phyloP scores from a whole-genome alignment of 2,329 filamentous ascomycete genomes.

The Pezicula carpinea region DNA sequence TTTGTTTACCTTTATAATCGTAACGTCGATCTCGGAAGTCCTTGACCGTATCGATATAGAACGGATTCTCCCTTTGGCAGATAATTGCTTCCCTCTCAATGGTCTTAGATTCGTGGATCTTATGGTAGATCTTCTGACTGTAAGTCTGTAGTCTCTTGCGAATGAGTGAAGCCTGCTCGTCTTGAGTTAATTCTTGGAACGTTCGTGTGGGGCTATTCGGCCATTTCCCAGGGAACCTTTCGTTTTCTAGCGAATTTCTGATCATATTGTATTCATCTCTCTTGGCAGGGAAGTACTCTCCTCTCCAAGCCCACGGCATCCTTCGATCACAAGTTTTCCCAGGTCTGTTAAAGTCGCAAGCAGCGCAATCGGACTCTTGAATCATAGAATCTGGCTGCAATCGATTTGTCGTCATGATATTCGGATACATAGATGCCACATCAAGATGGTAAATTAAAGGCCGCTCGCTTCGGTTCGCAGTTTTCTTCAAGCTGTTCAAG shows the following conservation, averaged over 20 bases:
- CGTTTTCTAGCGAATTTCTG: slow-evolving; percentile 82
- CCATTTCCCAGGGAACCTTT: slow-evolving; percentile 78
- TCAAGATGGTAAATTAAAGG: slow-evolving; percentile 97
- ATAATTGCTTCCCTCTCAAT: slow-evolving; percentile 96
- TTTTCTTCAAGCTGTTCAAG: slow-evolving; percentile 69
- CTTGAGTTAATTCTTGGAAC: slow-evolving; percentile 75
- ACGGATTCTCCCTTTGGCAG: slow-evolving; percentile 95
- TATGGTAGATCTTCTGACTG: slow-evolving; percentile 99
- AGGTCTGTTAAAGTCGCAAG: slow-evolving; percentile 96
- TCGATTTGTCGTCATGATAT: slow-evolving; percentile 99
- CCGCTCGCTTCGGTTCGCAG: slow-evolving; percentile 76
- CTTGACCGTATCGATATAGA: slow-evolving; percentile 94
- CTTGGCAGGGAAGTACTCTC: slow-evolving; percentile 93
- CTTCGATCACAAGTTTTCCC: slow-evolving; percentile 95
- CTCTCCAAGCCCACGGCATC: slow-evolving; percentile 96
- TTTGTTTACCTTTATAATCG: slow-evolving; percentile 97
- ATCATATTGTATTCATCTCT: slow-evolving; percentile 99
- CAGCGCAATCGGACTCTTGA: slow-evolving; percentile 88
- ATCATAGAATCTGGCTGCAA: slow-evolving; percentile 99
- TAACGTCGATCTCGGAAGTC: slow-evolving; percentile 96
- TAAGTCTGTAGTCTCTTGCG: slow-evolving; percentile 88
- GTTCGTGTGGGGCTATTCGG: slow-evolving; percentile 65
- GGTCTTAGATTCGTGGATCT: slow-evolving; percentile 91
- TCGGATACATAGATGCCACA: slow-evolving; percentile 98
- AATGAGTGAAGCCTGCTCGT: slow-evolving; percentile 77